Conservation (phyloP, 108 stramenopile species). For the Skeletonema potamos region DNA sequence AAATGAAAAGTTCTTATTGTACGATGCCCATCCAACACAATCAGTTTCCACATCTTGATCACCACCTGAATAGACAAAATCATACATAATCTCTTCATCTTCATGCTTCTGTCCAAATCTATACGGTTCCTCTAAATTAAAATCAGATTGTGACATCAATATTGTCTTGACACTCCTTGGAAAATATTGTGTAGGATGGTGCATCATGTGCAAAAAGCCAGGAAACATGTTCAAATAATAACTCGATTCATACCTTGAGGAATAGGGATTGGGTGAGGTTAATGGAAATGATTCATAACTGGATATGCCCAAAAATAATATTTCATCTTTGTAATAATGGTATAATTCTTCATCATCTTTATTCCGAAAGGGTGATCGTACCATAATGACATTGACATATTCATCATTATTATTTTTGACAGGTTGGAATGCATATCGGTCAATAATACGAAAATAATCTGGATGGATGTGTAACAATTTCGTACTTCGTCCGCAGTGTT, state of each 20-base stretch:
- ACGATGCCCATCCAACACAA: conserved; percentile 45
- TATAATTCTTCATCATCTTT: conserved; percentile 34
- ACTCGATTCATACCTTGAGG: conserved; percentile 22
- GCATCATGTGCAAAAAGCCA: conserved; percentile 50
- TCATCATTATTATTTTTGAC: conserved; percentile 28
- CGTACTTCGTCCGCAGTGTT: conserved; percentile 18
- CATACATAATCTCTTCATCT: conserved; percentile 30
- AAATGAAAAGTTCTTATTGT: conserved; percentile 49
- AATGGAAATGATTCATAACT: conserved; percentile 46
- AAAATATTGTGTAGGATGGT: conserved; percentile 30
- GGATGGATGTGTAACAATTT: conserved; percentile 33
- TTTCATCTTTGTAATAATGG: conserved; percentile 40
- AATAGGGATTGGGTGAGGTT: conserved; percentile 42
- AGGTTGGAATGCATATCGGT: conserved; percentile 42
- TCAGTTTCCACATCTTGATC: conserved; percentile 42
- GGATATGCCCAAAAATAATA: conserved; percentile 45
- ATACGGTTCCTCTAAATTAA: conserved; percentile 31
- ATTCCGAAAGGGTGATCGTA: conserved; percentile 32
- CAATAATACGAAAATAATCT: conserved; percentile 35
- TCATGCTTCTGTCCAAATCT: conserved; percentile 9
- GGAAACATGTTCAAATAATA: conserved; percentile 44
- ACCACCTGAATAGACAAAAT: conserved; percentile 49
- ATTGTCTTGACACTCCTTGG: conserved; percentile 21
- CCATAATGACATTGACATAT: conserved; percentile 44
- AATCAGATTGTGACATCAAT: conserved; percentile 43